phyloP scores from a whole-genome alignment of 2,329 filamentous ascomycete genomes.

The Akanthomyces uredinophilus region DNA sequence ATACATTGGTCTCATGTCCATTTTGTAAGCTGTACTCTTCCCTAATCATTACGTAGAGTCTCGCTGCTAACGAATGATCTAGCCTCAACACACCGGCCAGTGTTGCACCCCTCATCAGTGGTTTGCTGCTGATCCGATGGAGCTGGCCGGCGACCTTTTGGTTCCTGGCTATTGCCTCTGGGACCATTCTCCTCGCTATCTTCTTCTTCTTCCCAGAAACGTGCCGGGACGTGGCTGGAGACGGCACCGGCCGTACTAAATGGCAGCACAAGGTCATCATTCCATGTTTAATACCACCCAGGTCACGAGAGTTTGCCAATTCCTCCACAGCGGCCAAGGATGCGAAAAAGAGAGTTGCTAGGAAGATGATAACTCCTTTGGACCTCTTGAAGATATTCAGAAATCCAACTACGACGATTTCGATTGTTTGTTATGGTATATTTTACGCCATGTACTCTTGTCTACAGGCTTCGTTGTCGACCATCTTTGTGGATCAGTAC shows the following conservation, averaged over 20 bases:
- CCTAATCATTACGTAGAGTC: too few species aligned
- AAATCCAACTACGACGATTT: neutral
- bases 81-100: neutral
- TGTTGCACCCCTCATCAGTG: constrained; percentile 4
- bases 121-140: neutral
- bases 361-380: neutral
- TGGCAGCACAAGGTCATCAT: constrained; percentile 4
- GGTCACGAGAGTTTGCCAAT: neutral
- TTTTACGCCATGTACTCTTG: constrained; percentile 2
- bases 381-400: neutral
- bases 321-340: neutral
- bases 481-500: constrained; percentile 9
- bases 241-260: neutral
- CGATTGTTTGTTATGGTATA: neutral
- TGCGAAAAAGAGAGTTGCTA: neutral
- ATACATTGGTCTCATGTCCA: constrained; percentile 24
- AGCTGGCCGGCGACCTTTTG: constrained; percentile 1
- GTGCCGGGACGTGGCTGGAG: neutral
- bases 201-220: neutral
- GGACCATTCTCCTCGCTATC: neutral
- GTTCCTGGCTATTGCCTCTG: neutral
- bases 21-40: neutral
- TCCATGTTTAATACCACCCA: neutral
- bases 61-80: neutral
- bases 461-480: neutral